Percentiles rank a stretch among this genome's conserved stretches.
Conservation (phyloP, 169 alveolate species). For the Miamiensis avidus region DNA sequence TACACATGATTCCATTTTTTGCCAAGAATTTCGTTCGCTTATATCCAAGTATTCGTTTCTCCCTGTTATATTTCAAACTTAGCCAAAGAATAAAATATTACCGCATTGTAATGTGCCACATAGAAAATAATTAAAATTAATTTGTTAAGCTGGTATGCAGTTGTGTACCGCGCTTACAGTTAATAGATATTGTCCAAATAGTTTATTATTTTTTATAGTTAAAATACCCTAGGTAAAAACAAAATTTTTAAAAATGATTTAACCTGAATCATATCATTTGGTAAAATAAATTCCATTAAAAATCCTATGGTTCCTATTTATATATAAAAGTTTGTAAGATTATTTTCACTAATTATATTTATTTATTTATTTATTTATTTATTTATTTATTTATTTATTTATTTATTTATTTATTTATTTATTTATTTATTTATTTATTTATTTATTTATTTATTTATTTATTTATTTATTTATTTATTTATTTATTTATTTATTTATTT, state of each 20-base stretch:
- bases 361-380: no score
- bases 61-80: background rate
- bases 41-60: background rate
- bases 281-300: background rate
- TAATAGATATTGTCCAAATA: constrained; percentile 6
- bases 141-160: background rate
- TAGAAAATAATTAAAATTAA: background rate
- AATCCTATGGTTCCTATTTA: background rate
- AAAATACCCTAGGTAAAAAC: no score
- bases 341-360: background rate
- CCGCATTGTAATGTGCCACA: constrained; percentile 13
- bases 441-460: no score
- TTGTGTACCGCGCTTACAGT: background rate
- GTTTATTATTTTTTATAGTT: no score
- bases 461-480: no score
- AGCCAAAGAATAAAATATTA: constrained; percentile 12
- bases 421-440: no score
- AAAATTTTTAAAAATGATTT: no score
- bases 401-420: no score
- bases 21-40: background rate
- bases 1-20: background rate
- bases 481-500: no score
- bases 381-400: no score
- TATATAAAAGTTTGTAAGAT: background rate
- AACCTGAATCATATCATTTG: no score